Base-by-base conservation (phyloP, 1,139 yeast genomes). In the Candida frijolesensis region DNA sequence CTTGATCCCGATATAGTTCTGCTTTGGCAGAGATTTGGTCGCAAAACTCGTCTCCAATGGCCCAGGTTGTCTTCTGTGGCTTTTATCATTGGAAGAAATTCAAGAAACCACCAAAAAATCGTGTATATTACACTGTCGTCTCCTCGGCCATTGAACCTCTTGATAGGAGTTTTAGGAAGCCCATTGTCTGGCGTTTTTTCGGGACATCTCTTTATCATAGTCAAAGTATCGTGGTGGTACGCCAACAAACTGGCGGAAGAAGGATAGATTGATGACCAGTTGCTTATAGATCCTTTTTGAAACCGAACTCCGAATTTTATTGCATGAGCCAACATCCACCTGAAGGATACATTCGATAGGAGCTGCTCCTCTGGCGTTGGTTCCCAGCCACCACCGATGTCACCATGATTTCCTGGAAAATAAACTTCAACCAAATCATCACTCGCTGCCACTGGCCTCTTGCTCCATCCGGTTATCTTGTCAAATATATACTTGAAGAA, bases 331-430 rank as follows among this genome's bases (percentile, higher is more conserved):
- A 84, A 52, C 63, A 84, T 80, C 89, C 89, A 84, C 52, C 85
- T 68, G 19, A 84, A 64, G 0, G 88, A 67, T 12, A 82, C 56
- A 55, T 80, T 74, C 1, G 71, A 63, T 29, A 69, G 49, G 15
- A 53, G 39, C 45, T 63, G 66, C 6, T 61, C 62, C 41, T 68
- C 59, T 2, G 58, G 51, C 56, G 78, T 80, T 3, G 72, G 64
- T 1, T 68, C 63, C 82, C 84, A 82, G 3, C 87, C 86, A 2
- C 89, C 89, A 2, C 89, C 89, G 52, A 82, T 66, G 61, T 84
- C 89, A 3, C 85, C 74, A 63, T 84, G 89, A 59, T 81, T 82
- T 1, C 89, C 89, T 0, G 87, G 80, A 58, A 84, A 85, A 84
- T 85, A 84, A 45, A 79, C 62, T 59, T 83, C 87, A 7, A 77